Base-by-base conservation (phyloP, 2,329 filamentous ascomycete genomes). In the Scopulariopsis brevicaulis region DNA sequence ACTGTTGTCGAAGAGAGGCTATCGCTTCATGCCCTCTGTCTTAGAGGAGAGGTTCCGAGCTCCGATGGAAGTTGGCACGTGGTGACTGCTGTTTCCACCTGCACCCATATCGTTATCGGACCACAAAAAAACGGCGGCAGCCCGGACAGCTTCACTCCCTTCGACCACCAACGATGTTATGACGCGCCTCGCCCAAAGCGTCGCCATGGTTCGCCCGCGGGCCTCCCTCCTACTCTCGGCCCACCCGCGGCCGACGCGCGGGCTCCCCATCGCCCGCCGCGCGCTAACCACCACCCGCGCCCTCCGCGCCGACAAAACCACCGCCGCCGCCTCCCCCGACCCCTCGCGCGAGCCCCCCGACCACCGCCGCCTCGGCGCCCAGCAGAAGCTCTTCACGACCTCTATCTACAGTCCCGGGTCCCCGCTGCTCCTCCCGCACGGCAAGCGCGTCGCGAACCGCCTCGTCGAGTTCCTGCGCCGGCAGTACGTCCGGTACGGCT, bases 401-500 rank as follows among this genome's bases (percentile, higher is more conserved):
- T 91, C 89, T 1, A 70, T 80, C 43, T 92, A 91, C 69, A 94
- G 89, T 65, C 90, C 91, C 2, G 90, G 90, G 1, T 94, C 90
- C 18, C 90, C 90, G 3, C 84, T 96, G 12, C 90, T 96, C 65
- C 79, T 92, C 6, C 90, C 90, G 24, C 86, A 90, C 67, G 91
- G 91, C 62, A 80, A 90, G 0, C 84, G 85, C 59, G 82, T 96
- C 64, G 91, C 96, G 75, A 92, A 94, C 68, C 87, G 89, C 58
- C 82, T 96, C 24, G 83, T 90, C 60, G 80, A 86, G 51, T 96
- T 94, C 67, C 78, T 96, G 58, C 87, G 90, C 62, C 85, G 85
- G 60, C 90, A 96, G 68, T 96, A 96, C 67, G 82, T 86, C 28
- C 82, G 85, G 62, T 94, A 93, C 71, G 90, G 90, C 60, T 95